Evolutionary conservation across 2,329 filamentous ascomycete species (phyloP).

Genomic region (Cordyceps tenuipes): DNA sequence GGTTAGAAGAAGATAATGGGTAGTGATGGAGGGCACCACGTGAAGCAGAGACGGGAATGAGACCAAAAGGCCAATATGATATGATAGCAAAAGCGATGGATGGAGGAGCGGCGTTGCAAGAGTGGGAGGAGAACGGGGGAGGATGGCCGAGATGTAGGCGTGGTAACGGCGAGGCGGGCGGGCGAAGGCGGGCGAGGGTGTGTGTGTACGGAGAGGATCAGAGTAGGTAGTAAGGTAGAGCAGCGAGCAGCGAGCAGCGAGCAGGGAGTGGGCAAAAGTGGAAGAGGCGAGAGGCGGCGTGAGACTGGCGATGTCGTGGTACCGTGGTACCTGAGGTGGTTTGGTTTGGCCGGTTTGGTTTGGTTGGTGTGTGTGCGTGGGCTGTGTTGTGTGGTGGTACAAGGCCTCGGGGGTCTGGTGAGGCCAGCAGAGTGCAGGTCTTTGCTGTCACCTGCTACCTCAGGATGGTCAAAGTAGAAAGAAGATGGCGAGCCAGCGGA

Average conservation of each 20-base stretch:
- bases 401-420: neutral
- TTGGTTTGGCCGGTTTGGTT: neutral
- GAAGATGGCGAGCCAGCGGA: neutral
- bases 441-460: neutral
- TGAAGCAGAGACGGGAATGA: neutral
- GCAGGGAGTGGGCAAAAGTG: neutral
- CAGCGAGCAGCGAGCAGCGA: too few relatives aligned
- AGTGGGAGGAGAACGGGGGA: neutral
- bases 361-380: neutral
- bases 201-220: neutral
- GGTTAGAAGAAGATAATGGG: neutral
- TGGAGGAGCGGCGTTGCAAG: neutral
- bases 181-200: neutral
- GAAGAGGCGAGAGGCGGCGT: conserved; percentile 3
- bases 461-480: neutral
- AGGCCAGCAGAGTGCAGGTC: neutral
- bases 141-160: conserved; percentile 2
- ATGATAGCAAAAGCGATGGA: neutral
- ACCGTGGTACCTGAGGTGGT: conserved; percentile 2
- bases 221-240: too few relatives aligned
- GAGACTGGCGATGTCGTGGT: conserved; percentile 2
- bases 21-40: neutral
- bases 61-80: neutral
- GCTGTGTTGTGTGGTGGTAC: conserved; percentile 1
- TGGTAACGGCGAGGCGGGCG: neutral